Conservation (phyloP, 208 protist genomes). For the Acanthamoeba culbertsoni region DNA sequence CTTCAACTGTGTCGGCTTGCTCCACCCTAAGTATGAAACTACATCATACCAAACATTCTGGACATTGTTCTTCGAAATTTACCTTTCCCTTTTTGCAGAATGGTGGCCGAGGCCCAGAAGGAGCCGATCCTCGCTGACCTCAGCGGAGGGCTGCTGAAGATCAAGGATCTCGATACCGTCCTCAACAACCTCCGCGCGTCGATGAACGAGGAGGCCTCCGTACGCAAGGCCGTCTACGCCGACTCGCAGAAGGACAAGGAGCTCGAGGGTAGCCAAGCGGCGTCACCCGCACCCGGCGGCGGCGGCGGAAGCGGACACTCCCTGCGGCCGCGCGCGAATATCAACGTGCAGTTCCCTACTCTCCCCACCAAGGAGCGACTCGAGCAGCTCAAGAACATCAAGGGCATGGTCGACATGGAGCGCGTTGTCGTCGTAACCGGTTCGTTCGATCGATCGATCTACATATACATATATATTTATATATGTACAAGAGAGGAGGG, state of each 20-base stretch:
- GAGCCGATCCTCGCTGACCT: conserved; percentile 83
- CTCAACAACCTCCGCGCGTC: conserved; percentile 46
- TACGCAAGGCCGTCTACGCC: conserved; percentile 53
- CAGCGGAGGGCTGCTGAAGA: conserved; percentile 73
- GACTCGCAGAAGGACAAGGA: conserved; percentile 40
- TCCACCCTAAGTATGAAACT: conserved; percentile 67
- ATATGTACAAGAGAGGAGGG: too few species aligned
- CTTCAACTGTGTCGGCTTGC: conserved; percentile 79
- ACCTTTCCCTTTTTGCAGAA: neutral
- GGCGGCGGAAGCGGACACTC: neutral
- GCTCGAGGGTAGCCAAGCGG: neutral
- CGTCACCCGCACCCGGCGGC: too few species aligned
- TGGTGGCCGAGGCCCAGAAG: conserved; percentile 65
- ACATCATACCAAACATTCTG: neutral
- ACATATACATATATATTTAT: too few species aligned
- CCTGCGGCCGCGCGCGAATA: conserved; percentile 63
- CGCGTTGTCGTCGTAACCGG: conserved; percentile 81
- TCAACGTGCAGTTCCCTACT: conserved; percentile 69
- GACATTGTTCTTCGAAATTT: neutral
- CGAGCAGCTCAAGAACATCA: conserved; percentile 63
- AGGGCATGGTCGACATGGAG: conserved; percentile 81
- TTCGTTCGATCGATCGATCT: too few species aligned
- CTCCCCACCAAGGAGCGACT: conserved; percentile 61
- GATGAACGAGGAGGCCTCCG: conserved; percentile 64
- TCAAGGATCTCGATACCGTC: conserved; percentile 71